phyloP scores from a whole-genome alignment of 371 early-diverging fungal species.

The Vairimorpha necatrix region DNA sequence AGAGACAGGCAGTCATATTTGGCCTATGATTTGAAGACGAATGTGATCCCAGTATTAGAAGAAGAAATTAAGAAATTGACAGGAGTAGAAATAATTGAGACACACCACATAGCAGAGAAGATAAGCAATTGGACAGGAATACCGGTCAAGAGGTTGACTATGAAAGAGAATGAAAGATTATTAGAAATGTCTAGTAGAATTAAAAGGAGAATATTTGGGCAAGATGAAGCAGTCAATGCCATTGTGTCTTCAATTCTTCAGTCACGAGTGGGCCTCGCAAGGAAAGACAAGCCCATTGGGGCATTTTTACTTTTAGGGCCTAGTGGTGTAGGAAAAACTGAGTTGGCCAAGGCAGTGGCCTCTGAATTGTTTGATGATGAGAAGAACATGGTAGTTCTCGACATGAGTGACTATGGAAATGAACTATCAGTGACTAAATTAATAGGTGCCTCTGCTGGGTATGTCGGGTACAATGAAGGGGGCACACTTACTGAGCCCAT shows the following conservation, averaged over 20 bases:
- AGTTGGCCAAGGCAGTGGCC: slow-evolving; percentile 79
- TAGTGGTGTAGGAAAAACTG: slow-evolving; percentile 82
- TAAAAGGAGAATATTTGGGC: slow-evolving; percentile 73
- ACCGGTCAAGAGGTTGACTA: slow-evolving; percentile 72
- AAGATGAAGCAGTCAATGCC: slow-evolving; percentile 72
- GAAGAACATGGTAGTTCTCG: slow-evolving; percentile 74
- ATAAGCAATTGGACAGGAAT: slow-evolving; percentile 79
- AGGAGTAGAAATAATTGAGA: slow-evolving; percentile 73
- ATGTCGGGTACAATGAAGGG: slow-evolving; percentile 74
- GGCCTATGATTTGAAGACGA: slow-evolving; percentile 68
- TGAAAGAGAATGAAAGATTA: slow-evolving; percentile 75
- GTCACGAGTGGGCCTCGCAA: slow-evolving; percentile 74
- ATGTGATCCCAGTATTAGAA: slow-evolving; percentile 71
- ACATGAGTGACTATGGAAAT: slow-evolving; percentile 84
- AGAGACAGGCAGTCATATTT: slow-evolving; percentile 55
- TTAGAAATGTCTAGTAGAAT: slow-evolving; percentile 73
- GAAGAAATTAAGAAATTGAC: slow-evolving; percentile 68
- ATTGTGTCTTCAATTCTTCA: slow-evolving; percentile 74
- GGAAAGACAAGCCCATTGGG: slow-evolving; percentile 74
- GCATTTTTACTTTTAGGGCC: slow-evolving; percentile 84
- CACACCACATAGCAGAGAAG: slow-evolving; percentile 76
- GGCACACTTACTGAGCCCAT: slow-evolving; percentile 81
- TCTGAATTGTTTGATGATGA: slow-evolving; percentile 78
- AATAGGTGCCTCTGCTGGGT: slow-evolving; percentile 81
- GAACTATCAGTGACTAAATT: slow-evolving; percentile 74